A percentile compares a stretch with the other conserved stretches of the same genome.
These are phyloP conservation scores for Helianthus tuberosus DNA, from an alignment of 129 eudicot species.

Conservation along the genomic window DNA sequence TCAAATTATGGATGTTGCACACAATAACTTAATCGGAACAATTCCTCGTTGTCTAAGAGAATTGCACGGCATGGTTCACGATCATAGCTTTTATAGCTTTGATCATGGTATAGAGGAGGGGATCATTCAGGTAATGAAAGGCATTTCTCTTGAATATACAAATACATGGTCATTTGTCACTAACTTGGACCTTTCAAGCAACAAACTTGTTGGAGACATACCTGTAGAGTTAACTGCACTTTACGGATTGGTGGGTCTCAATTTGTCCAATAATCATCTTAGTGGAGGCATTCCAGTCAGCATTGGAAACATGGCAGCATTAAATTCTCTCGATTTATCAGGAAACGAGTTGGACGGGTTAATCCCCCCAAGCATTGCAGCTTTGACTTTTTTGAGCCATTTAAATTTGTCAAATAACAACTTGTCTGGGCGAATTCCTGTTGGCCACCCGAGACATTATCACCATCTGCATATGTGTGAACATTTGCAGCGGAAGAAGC, in stretches of 20 bases:
- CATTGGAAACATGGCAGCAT: constrained; percentile 1
- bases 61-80: neutral
- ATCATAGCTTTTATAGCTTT: neutral
- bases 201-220: neutral
- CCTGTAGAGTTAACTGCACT: constrained; percentile 5
- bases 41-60: neutral
- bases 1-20: neutral
- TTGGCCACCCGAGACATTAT: no score
- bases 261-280: constrained; percentile 6
- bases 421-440: neutral
- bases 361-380: constrained; percentile 1
- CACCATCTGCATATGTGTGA: no score
- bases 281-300: neutral
- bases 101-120: neutral
- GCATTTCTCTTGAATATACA: neutral
- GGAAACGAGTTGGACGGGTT: constrained; percentile 20
- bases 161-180: neutral
- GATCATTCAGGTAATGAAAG: neutral
- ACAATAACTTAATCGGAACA: neutral
- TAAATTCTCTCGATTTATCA: constrained; percentile 22
- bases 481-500: no score
- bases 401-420: constrained; percentile 11
- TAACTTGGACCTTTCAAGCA: constrained; percentile 3
- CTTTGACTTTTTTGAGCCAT: constrained; percentile 13
- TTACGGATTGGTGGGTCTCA: neutral